Conservation (phyloP, 768 basidiomycete genomes). For the Rhizopogon rudus region DNA sequence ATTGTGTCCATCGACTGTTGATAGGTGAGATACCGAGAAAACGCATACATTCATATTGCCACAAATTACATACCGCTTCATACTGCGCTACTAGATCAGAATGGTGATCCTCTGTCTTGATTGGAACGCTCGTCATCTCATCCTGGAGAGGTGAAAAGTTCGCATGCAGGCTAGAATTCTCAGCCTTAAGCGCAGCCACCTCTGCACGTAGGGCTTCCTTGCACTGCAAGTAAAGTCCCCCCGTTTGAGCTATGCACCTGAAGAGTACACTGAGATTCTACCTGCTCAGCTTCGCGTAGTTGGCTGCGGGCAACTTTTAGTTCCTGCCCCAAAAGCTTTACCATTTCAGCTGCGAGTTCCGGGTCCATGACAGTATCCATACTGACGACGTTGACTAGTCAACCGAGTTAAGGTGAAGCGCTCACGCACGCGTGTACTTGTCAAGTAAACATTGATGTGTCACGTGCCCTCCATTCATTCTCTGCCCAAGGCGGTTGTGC, state of each 20-base stretch:
- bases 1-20: constrained; percentile 8
- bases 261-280: neutral
- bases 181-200: constrained; percentile 12
- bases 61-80: constrained; percentile 2
- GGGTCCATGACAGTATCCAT: constrained; percentile 21
- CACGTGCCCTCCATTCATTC: neutral
- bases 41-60: no score
- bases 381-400: neutral
- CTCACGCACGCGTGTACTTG: no score
- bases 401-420: no score
- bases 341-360: constrained; percentile 20
- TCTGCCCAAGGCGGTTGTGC: no score
- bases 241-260: neutral
- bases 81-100: neutral
- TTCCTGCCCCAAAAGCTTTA: constrained; percentile 20
- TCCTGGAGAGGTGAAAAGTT: constrained; percentile 12
- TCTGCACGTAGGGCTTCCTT: constrained; percentile 10
- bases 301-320: constrained; percentile 18
- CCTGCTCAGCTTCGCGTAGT: constrained; percentile 19
- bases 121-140: neutral
- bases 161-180: constrained; percentile 14
- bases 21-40: neutral
- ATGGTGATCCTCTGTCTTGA: constrained; percentile 15
- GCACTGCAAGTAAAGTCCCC: constrained; percentile 2
- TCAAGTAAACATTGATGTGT: neutral